Conservation (phyloP, 2,329 filamentous ascomycete genomes). For the Zymoseptoria crescenta region DNA sequence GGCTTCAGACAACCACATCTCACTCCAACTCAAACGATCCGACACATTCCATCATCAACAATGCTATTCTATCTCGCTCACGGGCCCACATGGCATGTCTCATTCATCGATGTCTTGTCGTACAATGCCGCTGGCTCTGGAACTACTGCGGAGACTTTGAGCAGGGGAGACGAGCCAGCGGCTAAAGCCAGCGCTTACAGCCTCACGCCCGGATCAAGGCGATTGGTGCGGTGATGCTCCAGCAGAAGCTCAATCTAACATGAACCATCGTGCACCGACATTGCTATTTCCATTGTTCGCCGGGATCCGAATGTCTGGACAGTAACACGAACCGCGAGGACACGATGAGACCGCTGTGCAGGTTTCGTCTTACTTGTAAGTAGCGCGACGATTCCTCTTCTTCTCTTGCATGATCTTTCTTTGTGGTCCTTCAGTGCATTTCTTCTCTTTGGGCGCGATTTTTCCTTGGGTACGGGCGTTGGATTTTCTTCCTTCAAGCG, state of each 20-base stretch:
- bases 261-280: not conserved
- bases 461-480: not conserved
- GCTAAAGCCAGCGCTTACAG: not conserved
- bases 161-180: not conserved
- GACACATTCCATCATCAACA: not conserved
- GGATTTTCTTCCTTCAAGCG: not conserved
- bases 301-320: not conserved
- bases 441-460: not conserved
- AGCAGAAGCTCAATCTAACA: not conserved
- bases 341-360: not conserved
- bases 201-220: not conserved
- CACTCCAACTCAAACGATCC: not conserved
- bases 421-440: not conserved
- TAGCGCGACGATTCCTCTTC: not conserved
- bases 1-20: not conserved
- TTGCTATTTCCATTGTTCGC: not conserved
- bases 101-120: not conserved
- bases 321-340: not conserved
- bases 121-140: not conserved
- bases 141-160: not conserved
- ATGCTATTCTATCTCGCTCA: not conserved
- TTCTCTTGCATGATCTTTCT: not conserved
- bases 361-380: not conserved
- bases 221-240: not conserved
- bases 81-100: not conserved